Evolutionary conservation across 1,139 yeast genomes (phyloP).

Genomic region (Taphrina flavorubra): DNA sequence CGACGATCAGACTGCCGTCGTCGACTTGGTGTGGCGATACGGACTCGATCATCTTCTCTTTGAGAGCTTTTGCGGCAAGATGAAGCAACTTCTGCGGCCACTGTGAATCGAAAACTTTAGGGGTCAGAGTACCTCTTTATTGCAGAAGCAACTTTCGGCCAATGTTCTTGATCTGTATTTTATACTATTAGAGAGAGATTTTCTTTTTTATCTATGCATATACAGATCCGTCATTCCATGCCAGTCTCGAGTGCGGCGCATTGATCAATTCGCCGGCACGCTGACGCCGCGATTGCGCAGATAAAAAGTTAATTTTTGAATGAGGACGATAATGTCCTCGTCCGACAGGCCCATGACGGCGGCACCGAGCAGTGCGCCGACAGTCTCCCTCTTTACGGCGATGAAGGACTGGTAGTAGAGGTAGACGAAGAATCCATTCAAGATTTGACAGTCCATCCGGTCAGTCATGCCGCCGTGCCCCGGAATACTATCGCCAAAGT

Average conservation of each 20-base stretch:
- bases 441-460: constrained; percentile 95
- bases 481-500: constrained; percentile 89
- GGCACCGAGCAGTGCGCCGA: constrained; percentile 74
- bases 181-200: neutral
- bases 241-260: neutral
- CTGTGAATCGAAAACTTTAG: neutral
- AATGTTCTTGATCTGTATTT: neutral
- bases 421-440: constrained; percentile 95
- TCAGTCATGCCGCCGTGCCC: constrained; percentile 99
- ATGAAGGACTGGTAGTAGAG: constrained; percentile 91
- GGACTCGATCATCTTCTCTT: constrained; percentile 43
- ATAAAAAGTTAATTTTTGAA: constrained; percentile 66
- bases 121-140: too few relatives aligned
- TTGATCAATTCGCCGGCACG: neutral
- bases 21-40: constrained; percentile 44
- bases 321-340: constrained; percentile 69
- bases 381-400: constrained; percentile 67
- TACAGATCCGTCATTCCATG: neutral
- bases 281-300: constrained; percentile 50
- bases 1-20: too few relatives aligned
- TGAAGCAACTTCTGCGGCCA: constrained; percentile 43
- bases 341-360: constrained; percentile 73
- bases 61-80: constrained; percentile 46
- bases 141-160: too few relatives aligned
- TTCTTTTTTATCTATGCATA: neutral